phyloP scores from a whole-genome alignment of 1,139 yeast species.

The Yamadazyma songkhlaensis region DNA sequence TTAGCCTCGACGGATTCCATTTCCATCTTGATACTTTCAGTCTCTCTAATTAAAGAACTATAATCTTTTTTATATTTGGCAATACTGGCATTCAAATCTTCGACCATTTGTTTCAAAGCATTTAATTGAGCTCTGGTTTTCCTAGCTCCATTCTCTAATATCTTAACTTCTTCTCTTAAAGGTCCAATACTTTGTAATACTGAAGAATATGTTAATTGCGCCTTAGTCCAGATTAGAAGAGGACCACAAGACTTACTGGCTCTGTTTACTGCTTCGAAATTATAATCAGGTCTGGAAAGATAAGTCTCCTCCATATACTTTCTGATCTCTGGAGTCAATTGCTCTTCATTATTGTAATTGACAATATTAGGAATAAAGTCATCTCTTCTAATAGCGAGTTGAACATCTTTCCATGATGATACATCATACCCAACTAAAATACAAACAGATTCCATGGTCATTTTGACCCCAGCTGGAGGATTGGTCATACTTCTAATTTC shows the following conservation, averaged over 20 bases:
- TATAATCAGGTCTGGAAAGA: conserved; percentile 62
- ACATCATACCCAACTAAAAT: conserved; percentile 72
- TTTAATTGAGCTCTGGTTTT: conserved; percentile 66
- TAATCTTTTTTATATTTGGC: conserved; percentile 66
- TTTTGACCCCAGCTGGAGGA: conserved; percentile 86
- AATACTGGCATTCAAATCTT: conserved; percentile 68
- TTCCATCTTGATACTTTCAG: conserved; percentile 71
- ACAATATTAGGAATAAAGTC: conserved; percentile 87
- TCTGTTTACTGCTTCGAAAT: conserved; percentile 71
- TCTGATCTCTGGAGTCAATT: conserved; percentile 53
- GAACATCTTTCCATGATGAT: conserved; percentile 78
- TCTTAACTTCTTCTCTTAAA: conserved; percentile 59
- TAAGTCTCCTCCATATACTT: conserved; percentile 58
- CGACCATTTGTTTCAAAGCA: conserved; percentile 80
- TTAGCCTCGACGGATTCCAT: conserved; percentile 61
- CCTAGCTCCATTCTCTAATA: conserved; percentile 57
- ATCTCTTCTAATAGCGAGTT: conserved; percentile 73
- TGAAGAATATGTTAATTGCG: conserved; percentile 71
- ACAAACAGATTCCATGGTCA: conserved; percentile 89
- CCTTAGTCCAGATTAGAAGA: conserved; percentile 81
- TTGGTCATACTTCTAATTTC: conserved; percentile 87
- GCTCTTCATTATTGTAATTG: conserved; percentile 61
- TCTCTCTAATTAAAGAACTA: conserved; percentile 70
- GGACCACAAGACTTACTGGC: conserved; percentile 98
- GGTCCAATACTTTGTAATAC: conserved; percentile 77